Evolutionary conservation across 2,329 filamentous ascomycete species (phyloP), one percentile per base, ranked within the genome.

Genomic region (Byssochlamys sp.): DNA sequence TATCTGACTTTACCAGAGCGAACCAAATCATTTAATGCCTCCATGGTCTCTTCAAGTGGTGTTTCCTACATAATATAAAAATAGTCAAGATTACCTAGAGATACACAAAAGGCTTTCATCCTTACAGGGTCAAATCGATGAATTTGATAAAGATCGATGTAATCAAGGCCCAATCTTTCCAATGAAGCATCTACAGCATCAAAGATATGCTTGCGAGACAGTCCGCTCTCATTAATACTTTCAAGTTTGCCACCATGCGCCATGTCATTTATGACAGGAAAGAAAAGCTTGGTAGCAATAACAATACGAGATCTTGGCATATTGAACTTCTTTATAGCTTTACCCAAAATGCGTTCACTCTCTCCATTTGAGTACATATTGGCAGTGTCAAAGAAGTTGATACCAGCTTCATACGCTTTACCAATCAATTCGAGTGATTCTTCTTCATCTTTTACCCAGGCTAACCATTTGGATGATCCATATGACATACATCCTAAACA

Each of bases 301-400:
- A 88, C 81, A 52, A 89, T 74, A 61, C 84, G 84, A 60, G 80
- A 73, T 33, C 86, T 81, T 0, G 86, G 85, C 63, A 89, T 87
- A 45, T 79, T 74, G 75, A 83, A 88, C 59, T 83, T 75, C 65
- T 82, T 82, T 57, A 89, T 72, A 2, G 86, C 85, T 69, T 85
- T 86, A 58, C 79, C 86, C 59, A 90, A 80, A 63, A 90, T 82
- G 56, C 77, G 72, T 70, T 90, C 87, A 10, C 81, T 85, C 2
- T 69, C 71, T 19, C 87, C 87, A 67, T 88, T 82, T 12, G 71
- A 74, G 63, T 76, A 76, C 35, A 73, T 62, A 56, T 76, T 73
- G 9, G 74, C 73, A 69, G 71, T n/a, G 19, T 11, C 28, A 28
- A 24, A 19, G 25, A 55, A 55, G n/a, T n/a, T n/a, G n/a, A n/a